phyloP scores from a whole-genome alignment of 176 grass and related monocot genomes.

The Luzula sylvatica region DNA sequence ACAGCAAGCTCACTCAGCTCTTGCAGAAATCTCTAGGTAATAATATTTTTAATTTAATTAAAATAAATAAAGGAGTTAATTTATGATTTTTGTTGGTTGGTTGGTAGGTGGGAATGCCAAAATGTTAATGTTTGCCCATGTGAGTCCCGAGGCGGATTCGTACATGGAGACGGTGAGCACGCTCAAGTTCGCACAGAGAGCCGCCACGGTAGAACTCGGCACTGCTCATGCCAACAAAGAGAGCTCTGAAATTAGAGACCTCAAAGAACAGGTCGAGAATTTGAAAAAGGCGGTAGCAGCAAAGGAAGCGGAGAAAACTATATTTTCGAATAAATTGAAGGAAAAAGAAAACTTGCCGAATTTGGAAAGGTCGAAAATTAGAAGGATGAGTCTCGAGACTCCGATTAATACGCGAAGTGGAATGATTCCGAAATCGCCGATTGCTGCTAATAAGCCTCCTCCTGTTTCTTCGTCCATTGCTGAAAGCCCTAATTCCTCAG shows the following conservation, averaged over 20 bases:
- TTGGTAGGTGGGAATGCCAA: constrained; percentile 65
- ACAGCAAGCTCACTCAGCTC: constrained; percentile 86
- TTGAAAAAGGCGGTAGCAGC: constrained; percentile 63
- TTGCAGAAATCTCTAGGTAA: constrained; percentile 84
- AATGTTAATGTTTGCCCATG: constrained; percentile 71
- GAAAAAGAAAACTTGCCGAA: constrained; percentile 44
- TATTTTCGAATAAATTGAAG: constrained; percentile 42
- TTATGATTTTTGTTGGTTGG: constrained; percentile 15
- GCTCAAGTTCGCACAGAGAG: constrained; percentile 87
- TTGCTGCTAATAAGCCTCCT: constrained; percentile 27
- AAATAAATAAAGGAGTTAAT: constrained; percentile 1
- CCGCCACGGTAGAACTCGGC: constrained; percentile 74
- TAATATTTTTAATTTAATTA: background rate
- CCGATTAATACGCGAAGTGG: constrained; percentile 29
- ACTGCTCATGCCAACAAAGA: constrained; percentile 64
- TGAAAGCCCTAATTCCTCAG: background rate
- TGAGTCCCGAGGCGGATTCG: constrained; percentile 60
- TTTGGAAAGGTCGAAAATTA: constrained; percentile 31
- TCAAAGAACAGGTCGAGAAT: constrained; percentile 77
- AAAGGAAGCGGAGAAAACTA: constrained; percentile 39
- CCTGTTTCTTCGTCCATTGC: constrained; percentile 3
- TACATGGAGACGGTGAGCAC: constrained; percentile 72
- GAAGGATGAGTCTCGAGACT: constrained; percentile 68
- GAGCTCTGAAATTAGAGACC: constrained; percentile 69
- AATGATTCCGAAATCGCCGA: constrained; percentile 19